phyloP scores from a whole-genome alignment of 306 rosid species.

The Fagus crenata region DNA sequence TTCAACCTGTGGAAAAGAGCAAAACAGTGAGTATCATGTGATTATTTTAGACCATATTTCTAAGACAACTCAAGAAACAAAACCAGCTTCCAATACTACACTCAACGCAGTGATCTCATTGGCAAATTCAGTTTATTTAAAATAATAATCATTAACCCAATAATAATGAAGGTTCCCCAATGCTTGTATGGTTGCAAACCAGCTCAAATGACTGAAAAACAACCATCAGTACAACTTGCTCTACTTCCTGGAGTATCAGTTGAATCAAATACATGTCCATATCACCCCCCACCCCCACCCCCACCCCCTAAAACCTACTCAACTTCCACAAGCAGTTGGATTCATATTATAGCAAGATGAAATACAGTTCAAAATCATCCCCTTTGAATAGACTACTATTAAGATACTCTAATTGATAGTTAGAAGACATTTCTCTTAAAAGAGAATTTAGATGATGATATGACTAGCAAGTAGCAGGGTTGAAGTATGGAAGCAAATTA shows the following conservation, averaged over 20 bases:
- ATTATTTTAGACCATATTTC: neutral
- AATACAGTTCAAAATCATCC: no score
- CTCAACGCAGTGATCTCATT: neutral
- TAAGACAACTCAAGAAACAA: neutral
- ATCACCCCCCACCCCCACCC: no score
- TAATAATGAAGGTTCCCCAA: neutral
- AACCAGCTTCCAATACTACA: neutral
- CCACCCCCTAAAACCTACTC: no score
- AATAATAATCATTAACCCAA: neutral
- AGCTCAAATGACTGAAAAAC: neutral
- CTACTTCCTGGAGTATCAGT: neutral
- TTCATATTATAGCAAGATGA: no score
- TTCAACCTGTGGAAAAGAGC: conserved; percentile 39
- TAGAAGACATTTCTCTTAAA: no score
- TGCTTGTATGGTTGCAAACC: neutral
- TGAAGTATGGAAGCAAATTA: no score
- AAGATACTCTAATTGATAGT: no score
- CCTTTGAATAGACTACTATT: no score
- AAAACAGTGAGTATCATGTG: conserved; percentile 9
- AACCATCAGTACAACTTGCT: neutral
- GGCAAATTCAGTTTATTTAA: neutral
- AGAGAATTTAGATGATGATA: no score
- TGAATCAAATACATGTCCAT: neutral
- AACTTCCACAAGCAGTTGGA: no score
- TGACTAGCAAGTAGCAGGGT: no score